A percentile compares a stretch with the other conserved stretches of the same genome.
phyloP scores from a whole-genome alignment of 257 asterid genomes.

The Fraxinus quadrangulata region DNA sequence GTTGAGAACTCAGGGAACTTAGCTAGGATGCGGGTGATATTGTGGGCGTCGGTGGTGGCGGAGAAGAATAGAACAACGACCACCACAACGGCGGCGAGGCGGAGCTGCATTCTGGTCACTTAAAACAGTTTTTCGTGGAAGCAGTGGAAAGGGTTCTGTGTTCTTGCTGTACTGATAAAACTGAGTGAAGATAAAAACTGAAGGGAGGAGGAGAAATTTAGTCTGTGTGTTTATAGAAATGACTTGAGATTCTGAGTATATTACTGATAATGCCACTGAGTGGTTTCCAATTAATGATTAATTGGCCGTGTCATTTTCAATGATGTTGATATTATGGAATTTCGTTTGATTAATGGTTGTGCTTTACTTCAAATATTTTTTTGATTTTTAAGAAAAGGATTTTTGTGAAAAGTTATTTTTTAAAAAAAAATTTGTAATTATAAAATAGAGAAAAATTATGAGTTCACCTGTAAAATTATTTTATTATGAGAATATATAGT shows the following conservation, averaged over 20 bases:
- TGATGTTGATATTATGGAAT: not conserved
- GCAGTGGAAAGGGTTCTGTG: not conserved
- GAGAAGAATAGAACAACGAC: constrained; percentile 34
- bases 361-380: not conserved
- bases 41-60: constrained; percentile 47
- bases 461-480: too few species aligned
- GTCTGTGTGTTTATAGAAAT: constrained; percentile 22
- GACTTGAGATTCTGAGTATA: constrained; percentile 19
- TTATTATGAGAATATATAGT: too few species aligned
- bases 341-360: not conserved
- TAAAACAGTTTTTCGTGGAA: not conserved
- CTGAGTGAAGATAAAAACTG: not conserved
- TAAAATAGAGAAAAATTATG: too few species aligned
- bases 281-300: constrained; percentile 4
- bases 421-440: too few species aligned
- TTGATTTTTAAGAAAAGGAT: too few species aligned
- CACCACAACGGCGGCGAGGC: constrained; percentile 35
- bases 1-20: constrained; percentile 52
- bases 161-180: not conserved
- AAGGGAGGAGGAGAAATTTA: not conserved
- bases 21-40: constrained; percentile 58
- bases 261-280: constrained; percentile 34
- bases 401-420: too few species aligned
- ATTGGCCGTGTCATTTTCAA: not conserved
- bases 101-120: constrained; percentile 51